phyloP scores from a whole-genome alignment of 129 eudicot genomes.

The Oenanthe sinensis region DNA sequence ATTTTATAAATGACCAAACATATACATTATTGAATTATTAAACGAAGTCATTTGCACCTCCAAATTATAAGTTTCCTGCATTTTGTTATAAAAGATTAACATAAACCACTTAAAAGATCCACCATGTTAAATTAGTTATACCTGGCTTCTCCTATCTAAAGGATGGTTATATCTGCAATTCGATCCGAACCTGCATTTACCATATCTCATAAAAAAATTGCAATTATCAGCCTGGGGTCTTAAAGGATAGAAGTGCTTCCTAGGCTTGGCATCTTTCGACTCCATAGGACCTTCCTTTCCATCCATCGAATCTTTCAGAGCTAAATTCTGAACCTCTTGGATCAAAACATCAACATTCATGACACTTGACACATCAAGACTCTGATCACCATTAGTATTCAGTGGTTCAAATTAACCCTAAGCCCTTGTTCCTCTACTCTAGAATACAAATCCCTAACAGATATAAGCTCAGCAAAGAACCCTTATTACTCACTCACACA shows the following conservation, averaged over 20 bases:
- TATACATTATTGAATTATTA: too few relatives aligned
- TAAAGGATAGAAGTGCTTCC: conserved; percentile 48
- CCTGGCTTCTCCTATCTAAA: conserved; percentile 47
- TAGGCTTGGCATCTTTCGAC: conserved; percentile 18
- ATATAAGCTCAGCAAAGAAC: neutral
- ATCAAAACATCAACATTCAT: neutral
- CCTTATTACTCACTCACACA: too few relatives aligned
- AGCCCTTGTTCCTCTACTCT: neutral
- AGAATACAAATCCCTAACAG: neutral
- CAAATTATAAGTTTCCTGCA: too few relatives aligned
- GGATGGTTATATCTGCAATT: conserved; percentile 92
- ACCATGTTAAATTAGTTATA: conserved; percentile 5
- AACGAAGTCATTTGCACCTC: too few relatives aligned
- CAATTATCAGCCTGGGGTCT: conserved; percentile 82
- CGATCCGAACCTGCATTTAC: conserved; percentile 60
- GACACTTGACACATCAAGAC: neutral
- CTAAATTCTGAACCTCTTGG: neutral
- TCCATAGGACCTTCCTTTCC: conserved; percentile 9
- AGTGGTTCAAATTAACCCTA: neutral
- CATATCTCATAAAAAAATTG: conserved; percentile 51
- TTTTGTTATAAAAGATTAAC: too few relatives aligned
- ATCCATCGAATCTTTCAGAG: conserved; percentile 9
- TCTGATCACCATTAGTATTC: neutral
- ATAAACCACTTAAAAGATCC: neutral
- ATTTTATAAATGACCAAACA: too few relatives aligned